A percentile compares a stretch with the other conserved stretches of the same genome.
phyloP scores from a whole-genome alignment of 2,329 filamentous ascomycete species.

The Tolypocladium cylindrosporum region DNA sequence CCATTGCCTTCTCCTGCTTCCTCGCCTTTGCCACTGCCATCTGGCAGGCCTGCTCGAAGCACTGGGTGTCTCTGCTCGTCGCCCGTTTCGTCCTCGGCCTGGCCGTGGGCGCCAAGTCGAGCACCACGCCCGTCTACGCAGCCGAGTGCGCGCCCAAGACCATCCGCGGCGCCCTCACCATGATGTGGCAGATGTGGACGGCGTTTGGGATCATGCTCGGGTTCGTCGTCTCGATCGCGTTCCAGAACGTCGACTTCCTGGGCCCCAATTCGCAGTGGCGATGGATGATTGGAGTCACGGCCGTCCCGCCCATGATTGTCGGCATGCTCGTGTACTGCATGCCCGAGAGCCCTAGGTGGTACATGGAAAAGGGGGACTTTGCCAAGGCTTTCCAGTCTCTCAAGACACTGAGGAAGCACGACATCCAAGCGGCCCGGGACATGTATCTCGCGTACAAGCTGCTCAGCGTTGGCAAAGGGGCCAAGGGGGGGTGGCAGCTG shows the following conservation, averaged over 20 bases:
- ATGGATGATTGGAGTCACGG: constrained; percentile 52
- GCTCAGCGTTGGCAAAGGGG: constrained; percentile 12
- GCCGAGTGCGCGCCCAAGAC: constrained; percentile 59
- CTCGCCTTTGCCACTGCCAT: constrained; percentile 7
- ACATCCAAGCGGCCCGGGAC: constrained; percentile 48
- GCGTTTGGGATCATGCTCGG: constrained; percentile 32
- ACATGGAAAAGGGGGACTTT: constrained; percentile 35
- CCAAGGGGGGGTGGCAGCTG: constrained; percentile 28
- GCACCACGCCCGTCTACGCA: constrained; percentile 59
- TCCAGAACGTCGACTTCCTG: constrained; percentile 20
- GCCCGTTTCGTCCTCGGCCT: constrained; percentile 58
- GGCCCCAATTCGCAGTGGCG: constrained; percentile 36
- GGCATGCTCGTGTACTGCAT: constrained; percentile 51
- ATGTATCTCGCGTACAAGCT: constrained; percentile 36
- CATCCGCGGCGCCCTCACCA: constrained; percentile 64
- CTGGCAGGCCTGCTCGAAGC: constrained; percentile 13
- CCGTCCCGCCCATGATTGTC: constrained; percentile 40
- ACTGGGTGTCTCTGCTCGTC: constrained; percentile 39
- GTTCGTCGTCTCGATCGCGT: constrained; percentile 24
- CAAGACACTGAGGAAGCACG: constrained; percentile 39
- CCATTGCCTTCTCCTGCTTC: constrained; percentile 9
- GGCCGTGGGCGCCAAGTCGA: constrained; percentile 56
- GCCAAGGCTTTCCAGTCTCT: constrained; percentile 42
- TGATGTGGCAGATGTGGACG: constrained; percentile 52
- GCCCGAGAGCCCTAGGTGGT: constrained; percentile 49